Evolutionary conservation across 2,329 filamentous ascomycete genomes (phyloP).

Genomic region (Microdochium nivale): DNA sequence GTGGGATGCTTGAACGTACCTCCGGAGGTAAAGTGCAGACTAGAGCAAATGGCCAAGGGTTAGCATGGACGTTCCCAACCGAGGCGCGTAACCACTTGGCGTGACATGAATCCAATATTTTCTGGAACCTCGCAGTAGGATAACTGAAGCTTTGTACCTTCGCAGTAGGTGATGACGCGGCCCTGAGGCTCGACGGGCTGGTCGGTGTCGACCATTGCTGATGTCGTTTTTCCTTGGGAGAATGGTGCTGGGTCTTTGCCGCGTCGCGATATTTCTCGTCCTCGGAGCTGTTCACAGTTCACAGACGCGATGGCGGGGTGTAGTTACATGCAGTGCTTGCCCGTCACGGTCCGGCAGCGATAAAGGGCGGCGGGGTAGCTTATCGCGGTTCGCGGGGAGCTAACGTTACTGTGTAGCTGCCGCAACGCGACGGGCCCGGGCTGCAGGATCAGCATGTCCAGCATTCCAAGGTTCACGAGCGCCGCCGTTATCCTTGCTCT

Average conservation of each 20-base stretch:
- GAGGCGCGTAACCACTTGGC: too few species aligned
- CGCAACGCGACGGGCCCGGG: neutral
- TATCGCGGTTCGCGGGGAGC: too few species aligned
- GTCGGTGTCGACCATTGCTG: slow-evolving; percentile 46
- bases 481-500: too few species aligned
- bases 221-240: neutral
- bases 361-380: neutral
- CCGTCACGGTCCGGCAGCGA: neutral
- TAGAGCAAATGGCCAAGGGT: slow-evolving; percentile 17
- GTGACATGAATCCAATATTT: too few species aligned
- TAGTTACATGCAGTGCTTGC: neutral
- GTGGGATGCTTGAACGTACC: slow-evolving; percentile 29
- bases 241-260: neutral
- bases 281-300: neutral
- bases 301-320: neutral
- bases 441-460: neutral
- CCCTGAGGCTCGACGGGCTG: slow-evolving; percentile 38
- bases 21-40: slow-evolving; percentile 59
- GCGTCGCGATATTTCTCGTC: neutral
- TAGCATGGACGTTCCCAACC: neutral
- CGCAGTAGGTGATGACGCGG: slow-evolving; percentile 47
- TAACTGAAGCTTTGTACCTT: slow-evolving; percentile 37
- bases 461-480: too few species aligned
- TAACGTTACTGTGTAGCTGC: neutral
- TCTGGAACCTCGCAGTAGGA: too few species aligned